Evolutionary conservation across 495 filamentous ascomycete species (phyloP).

Genomic region (Trypethelium eluteriae): DNA sequence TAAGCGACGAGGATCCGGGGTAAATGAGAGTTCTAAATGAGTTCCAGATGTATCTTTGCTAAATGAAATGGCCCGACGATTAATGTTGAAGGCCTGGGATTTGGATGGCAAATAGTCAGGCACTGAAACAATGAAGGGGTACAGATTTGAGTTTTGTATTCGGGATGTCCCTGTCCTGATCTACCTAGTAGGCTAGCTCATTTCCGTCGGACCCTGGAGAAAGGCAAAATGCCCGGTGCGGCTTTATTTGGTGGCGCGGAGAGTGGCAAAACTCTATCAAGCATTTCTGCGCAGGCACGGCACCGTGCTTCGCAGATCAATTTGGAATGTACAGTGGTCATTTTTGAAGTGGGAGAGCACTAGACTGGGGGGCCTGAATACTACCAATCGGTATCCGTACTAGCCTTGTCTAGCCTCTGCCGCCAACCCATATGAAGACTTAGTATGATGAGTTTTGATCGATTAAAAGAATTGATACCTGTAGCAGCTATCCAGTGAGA

Average conservation of each 20-base stretch:
- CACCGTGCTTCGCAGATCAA: too few species aligned
- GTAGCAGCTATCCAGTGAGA: too few species aligned
- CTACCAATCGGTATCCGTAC: too few species aligned
- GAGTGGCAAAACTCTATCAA: neutral
- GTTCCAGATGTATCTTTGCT: neutral
- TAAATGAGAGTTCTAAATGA: neutral
- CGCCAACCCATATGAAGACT: too few species aligned
- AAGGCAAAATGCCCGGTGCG: neutral
- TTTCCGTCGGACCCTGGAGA: neutral
- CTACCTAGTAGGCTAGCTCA: neutral
- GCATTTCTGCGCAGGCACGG: neutral
- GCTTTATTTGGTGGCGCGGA: neutral
- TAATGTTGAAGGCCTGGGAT: constrained; percentile 5
- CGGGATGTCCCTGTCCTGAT: neutral
- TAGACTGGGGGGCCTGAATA: too few species aligned
- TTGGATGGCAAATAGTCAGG: neutral
- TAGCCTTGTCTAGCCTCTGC: too few species aligned
- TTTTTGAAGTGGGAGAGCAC: too few species aligned
- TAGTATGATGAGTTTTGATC: too few species aligned
- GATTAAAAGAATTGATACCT: too few species aligned
- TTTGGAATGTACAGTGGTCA: too few species aligned
- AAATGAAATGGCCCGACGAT: neutral
- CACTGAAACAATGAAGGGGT: constrained; percentile 11
- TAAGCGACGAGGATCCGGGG: neutral
- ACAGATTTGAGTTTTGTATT: neutral